Evolutionary conservation across 2,329 filamentous ascomycete species (phyloP).

Genomic region (Mariannaea elegans): DNA sequence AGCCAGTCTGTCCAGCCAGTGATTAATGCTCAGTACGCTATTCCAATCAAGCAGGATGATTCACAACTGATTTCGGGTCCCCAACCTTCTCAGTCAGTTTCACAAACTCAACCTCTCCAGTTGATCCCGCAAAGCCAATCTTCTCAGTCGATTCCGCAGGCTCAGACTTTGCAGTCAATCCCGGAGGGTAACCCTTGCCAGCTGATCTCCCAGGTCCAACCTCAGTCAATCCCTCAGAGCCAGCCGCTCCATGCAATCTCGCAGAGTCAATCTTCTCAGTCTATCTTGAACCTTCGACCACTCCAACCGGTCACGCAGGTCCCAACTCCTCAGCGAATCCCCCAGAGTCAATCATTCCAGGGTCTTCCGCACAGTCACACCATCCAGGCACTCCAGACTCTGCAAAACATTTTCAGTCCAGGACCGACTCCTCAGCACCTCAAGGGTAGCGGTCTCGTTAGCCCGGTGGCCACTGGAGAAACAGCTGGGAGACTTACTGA

Average conservation of each 20-base stretch:
- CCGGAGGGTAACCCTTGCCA: background rate
- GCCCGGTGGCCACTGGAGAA: conserved; percentile 12
- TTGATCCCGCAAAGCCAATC: background rate
- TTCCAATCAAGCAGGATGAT: no score
- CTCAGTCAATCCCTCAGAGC: no score
- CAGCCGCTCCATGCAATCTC: no score
- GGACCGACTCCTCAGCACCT: conserved; percentile 28
- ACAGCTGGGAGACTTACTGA: conserved; percentile 45
- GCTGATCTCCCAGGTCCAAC: background rate
- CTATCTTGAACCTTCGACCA: background rate
- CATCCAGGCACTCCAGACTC: conserved; percentile 18
- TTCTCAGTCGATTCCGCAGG: background rate
- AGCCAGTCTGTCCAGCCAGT: conserved; percentile 9
- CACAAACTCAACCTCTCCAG: no score
- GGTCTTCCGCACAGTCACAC: conserved; percentile 29
- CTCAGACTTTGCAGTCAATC: conserved; percentile 5
- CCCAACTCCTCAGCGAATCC: no score
- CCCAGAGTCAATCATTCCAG: conserved; percentile 6
- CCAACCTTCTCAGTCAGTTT: no score
- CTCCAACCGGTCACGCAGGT: no score
- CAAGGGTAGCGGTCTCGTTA: conserved; percentile 8
- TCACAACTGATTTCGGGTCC: no score
- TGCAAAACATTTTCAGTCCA: conserved; percentile 26
- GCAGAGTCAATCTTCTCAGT: background rate
- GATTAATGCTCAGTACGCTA: no score